Conservation (phyloP, 2,329 filamentous ascomycete species). For the Cladophialophora bantiana region DNA sequence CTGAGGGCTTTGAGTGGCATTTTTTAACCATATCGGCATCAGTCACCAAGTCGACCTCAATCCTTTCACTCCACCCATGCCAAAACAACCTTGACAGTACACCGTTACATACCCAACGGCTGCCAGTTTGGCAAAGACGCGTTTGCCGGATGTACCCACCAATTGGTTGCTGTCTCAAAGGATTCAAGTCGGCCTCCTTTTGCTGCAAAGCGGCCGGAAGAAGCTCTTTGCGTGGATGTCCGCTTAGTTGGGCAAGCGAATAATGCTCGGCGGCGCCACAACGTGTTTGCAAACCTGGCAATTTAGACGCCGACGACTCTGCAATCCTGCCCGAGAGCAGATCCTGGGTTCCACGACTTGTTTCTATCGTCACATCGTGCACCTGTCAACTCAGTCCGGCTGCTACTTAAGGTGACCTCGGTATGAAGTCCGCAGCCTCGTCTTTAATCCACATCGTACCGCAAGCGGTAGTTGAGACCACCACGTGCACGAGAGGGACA, state of each 20-base stretch:
- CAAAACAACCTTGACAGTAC: neutral
- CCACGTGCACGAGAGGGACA: slow-evolving; percentile 14
- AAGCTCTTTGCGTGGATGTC: slow-evolving; percentile 9
- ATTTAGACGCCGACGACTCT: neutral
- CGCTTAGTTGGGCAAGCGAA: slow-evolving; percentile 13
- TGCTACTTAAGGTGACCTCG: slow-evolving; percentile 1
- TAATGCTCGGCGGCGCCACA: slow-evolving; percentile 5
- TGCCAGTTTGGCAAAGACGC: neutral
- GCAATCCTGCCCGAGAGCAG: slow-evolving; percentile 8
- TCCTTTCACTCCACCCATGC: neutral
- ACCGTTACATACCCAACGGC: neutral
- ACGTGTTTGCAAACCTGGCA: slow-evolving; percentile 12
- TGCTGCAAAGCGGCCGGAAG: neutral
- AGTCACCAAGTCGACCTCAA: neutral
- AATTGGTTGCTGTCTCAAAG: neutral
- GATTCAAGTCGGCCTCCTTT: neutral
- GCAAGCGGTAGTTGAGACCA: neutral
- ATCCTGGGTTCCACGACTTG: neutral
- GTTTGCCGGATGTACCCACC: neutral
- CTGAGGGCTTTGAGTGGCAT: neutral
- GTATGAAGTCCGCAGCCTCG: slow-evolving; percentile 14
- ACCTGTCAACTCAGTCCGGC: neutral
- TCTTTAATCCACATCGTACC: neutral
- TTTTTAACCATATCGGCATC: neutral
- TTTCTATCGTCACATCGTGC: neutral